Evolutionary conservation across 176 grass and related monocot genomes (phyloP).

Genomic region (Bonia amplexicaulis): DNA sequence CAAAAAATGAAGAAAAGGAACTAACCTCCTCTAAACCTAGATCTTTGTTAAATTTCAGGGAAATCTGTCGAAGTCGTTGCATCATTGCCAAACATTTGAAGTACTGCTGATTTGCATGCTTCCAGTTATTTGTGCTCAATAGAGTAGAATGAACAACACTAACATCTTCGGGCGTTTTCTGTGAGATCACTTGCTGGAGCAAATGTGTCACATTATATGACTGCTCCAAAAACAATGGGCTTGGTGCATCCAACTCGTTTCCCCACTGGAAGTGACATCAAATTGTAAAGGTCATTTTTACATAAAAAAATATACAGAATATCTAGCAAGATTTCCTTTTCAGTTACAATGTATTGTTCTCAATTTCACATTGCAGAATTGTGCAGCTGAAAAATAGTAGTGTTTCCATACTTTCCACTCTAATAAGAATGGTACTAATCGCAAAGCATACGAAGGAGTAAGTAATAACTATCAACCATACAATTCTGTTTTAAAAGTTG

Average conservation of each 20-base stretch:
- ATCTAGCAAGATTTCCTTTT: not conserved
- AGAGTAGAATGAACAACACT: conserved; percentile 17
- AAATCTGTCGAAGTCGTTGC: conserved; percentile 63
- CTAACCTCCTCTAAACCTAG: conserved; percentile 72
- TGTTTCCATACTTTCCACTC: no score
- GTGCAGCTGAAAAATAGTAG: not conserved
- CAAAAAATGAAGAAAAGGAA: not conserved
- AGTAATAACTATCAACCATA: no score
- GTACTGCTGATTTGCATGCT: conserved; percentile 58
- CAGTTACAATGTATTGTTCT: not conserved
- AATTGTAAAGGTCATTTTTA: not conserved
- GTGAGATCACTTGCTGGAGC: conserved; percentile 40
- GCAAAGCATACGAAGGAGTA: no score
- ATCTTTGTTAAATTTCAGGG: conserved; percentile 83
- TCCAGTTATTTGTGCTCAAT: conserved; percentile 54
- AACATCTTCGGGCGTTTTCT: conserved; percentile 36
- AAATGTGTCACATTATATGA: conserved; percentile 75
- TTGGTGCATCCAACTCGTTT: conserved; percentile 39
- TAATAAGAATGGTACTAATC: no score
- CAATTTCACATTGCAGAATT: not conserved
- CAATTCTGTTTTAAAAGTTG: no score
- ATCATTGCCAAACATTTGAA: conserved; percentile 77
- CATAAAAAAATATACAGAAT: not conserved
- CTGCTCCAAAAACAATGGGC: conserved; percentile 54
- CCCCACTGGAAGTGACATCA: conserved; percentile 38